Evolutionary conservation across 176 grass and related monocot genomes (phyloP).

Genomic region (Eleusine coracana): DNA sequence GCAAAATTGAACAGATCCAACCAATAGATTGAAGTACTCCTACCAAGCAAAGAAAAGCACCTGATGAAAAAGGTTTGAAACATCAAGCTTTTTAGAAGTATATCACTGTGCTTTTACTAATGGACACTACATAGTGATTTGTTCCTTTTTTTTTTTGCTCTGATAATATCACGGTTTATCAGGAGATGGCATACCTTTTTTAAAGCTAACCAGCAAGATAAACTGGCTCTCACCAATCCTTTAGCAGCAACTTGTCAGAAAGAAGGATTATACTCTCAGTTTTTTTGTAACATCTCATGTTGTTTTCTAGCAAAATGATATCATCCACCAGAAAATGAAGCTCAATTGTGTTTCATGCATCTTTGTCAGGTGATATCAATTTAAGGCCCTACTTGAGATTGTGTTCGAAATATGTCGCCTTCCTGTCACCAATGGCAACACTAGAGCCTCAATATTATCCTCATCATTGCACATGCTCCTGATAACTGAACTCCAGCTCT

Average conservation of each 20-base stretch:
- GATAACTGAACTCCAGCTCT: conserved; percentile 70
- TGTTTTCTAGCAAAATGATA: conserved; percentile 6
- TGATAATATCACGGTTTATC: background rate
- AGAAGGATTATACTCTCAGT: background rate
- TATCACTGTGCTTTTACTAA: background rate
- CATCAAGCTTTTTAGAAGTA: background rate
- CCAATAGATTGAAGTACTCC: background rate
- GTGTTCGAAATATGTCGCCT: background rate
- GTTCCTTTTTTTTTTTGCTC: background rate
- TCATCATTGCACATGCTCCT: conserved; percentile 50
- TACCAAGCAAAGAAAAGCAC: background rate
- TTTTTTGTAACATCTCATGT: background rate
- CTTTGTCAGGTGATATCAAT: background rate
- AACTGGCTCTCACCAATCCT: background rate
- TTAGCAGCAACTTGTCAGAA: background rate
- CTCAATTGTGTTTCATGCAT: background rate
- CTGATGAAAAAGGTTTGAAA: background rate
- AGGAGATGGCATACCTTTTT: conserved; percentile 9
- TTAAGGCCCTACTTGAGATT: background rate
- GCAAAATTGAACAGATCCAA: background rate
- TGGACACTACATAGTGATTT: background rate
- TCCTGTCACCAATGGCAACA: conserved; percentile 47
- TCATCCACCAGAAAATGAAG: conserved; percentile 23
- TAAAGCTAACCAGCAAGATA: conserved; percentile 9
- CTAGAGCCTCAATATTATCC: conserved; percentile 20